Base-by-base conservation (phyloP, 352 stramenopile genomes). In the Phytopythium sindhum region DNA sequence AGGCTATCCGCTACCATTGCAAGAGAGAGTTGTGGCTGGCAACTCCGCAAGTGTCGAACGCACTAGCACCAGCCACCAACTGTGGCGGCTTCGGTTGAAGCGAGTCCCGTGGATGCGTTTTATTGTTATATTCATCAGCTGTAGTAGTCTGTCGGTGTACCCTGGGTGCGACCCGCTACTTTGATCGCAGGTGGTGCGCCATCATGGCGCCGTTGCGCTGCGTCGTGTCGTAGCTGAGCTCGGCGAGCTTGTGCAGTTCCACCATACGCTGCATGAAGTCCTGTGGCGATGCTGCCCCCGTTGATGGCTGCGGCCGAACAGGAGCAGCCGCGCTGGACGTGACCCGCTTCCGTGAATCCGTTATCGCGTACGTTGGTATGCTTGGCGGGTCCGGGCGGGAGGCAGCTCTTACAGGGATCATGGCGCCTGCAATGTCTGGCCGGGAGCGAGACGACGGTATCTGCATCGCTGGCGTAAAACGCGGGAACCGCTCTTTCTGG, bases 181-280 rank as follows among this genome's bases (percentile, higher is more conserved):
- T 35, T 4, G 1, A 4, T n/a, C 33, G 63, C 37, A 68, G 61
- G 35, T 71, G 63, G 47, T 70, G 59, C 26, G 66, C 61, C 24
- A 70, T 45, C 29, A 58, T 61, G 8, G 54, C 48, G 24, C 41
- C 55, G 47, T 73, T 73, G 48, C 65, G 66, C 60, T 71, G 66
- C 29, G 66, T 68, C 42, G 69, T 71, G 62, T 76, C 63, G 62
- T 76, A 76, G 33, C 53, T 76, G 35, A 63, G 66, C 51, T 73
- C 69, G 28, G 69, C 66, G 28, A 70, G 33, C 24, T 62, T 45
- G 60, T 65, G 71, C 26, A 76, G 65, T 50, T 72, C 69, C 54
- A 65, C 8, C 61, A 75, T 75, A 29, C 65, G 61, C 15, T 61
- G 35, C 31, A 72, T 56, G 51, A 75, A 58, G 55, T 67, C 61